Evolutionary conservation across 2,329 filamentous ascomycete genomes (phyloP), one percentile per base, ranked within the genome.

Genomic region (Fusarium humuli): DNA sequence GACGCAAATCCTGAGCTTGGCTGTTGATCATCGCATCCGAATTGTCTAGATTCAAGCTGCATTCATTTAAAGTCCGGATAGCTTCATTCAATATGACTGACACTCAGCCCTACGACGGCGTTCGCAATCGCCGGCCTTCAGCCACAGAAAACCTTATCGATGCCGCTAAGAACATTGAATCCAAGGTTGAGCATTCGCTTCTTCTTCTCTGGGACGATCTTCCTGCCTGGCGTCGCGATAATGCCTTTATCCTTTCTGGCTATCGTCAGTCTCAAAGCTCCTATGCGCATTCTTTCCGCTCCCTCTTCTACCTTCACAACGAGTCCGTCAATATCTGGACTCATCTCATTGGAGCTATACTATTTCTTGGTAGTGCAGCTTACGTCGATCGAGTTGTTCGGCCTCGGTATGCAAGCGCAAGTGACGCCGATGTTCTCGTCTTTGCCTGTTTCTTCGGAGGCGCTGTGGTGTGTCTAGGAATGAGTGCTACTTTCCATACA

Each of bases 401-500:
- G 14, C 88, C 91, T 40, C 87, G 92, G 11, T 95, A 94, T 75
- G 84, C 83, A 11, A 83, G 85, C 5, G 91, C 92, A 9, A 84
- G 83, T 11, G 64, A 76, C 11, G 81, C 86, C 5, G 94, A 97
- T 77, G 83, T 93, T n/a, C 69, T 89, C 37, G 92, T 89, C 30
- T 94, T 97, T 77, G 82, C 83, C 2, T 94, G 90, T 81, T 97
- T 96, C 84, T 94, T 97, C 75, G 83, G 83, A 25, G 93, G 94
- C 46, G 92, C 91, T 3, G 85, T 90, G 29, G 75, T 88, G 34
- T 95, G 93, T 74, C 82, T 96, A 55, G 91, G 91, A 23, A 93
- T 94, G 90, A 94, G 91, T 73, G 92, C 94, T 7, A 92, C 91
- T 5, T 99, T 90, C 78, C 96, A 99, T 78, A 87, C 92, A 3